A percentile compares a stretch with the other conserved stretches of the same genome.
Conservation (phyloP, 2,329 filamentous ascomycete genomes). For the Pseudocercospora crystallina region DNA sequence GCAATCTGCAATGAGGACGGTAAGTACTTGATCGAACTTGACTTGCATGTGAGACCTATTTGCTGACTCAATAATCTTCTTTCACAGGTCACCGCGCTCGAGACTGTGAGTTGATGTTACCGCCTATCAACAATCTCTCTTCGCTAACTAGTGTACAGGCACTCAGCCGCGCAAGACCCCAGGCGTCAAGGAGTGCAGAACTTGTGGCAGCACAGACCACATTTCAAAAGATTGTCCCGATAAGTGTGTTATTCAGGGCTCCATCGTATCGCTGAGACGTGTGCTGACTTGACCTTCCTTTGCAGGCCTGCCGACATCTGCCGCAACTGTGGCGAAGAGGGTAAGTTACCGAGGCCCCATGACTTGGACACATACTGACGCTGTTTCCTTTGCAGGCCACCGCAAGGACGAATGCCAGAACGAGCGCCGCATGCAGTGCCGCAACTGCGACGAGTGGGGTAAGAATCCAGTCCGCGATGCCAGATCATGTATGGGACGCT, state of each 20-base stretch:
- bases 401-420: conserved; percentile 35
- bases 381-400: conserved; percentile 16
- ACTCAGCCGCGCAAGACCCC: conserved; percentile 55
- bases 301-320: conserved; percentile 28
- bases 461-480: conserved; percentile 3
- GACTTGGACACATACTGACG: no score
- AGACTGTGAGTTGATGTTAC: conserved; percentile 49
- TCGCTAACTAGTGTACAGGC: background rate
- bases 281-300: no score
- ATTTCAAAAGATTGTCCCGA: conserved; percentile 37
- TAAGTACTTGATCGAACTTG: background rate
- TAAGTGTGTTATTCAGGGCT: background rate
- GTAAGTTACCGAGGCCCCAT: conserved; percentile 1
- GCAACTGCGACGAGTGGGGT: conserved; percentile 37
- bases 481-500: background rate
- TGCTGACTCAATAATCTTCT: no score
- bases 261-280: no score
- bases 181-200: conserved; percentile 44
- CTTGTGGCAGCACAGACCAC: conserved; percentile 36
- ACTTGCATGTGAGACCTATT: no score
- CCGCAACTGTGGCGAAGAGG: conserved; percentile 37
- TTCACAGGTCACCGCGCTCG: conserved; percentile 53
- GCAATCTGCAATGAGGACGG: conserved; percentile 48
- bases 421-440: conserved; percentile 36
- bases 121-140: no score